phyloP scores from a whole-genome alignment of 108 stramenopile genomes.

The Hondaea fermentalgiana region DNA sequence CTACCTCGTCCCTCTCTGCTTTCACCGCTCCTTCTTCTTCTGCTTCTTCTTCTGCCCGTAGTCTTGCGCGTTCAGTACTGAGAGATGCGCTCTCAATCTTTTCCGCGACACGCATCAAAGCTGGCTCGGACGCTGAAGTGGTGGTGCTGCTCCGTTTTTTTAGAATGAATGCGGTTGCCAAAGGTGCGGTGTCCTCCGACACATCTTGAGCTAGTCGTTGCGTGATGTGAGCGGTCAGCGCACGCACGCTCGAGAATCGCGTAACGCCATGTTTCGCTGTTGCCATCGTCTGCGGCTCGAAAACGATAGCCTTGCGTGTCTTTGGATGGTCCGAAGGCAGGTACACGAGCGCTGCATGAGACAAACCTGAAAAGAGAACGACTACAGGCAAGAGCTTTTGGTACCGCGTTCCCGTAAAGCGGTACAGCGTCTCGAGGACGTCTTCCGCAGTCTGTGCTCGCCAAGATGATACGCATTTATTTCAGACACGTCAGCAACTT shows the following conservation, averaged over 20 bases:
- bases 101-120: no score
- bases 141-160: neutral
- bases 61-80: no score
- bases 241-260: neutral
- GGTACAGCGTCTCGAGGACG: slow-evolving; percentile 1
- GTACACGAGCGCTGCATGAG: neutral
- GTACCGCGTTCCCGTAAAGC: neutral
- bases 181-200: neutral
- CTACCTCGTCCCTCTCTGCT: neutral
- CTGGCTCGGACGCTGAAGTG: neutral
- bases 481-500: neutral
- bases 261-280: neutral
- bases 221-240: neutral
- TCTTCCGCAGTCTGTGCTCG: neutral
- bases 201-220: neutral
- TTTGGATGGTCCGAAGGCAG: slow-evolving; percentile 1
- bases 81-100: no score
- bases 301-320: neutral
- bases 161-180: neutral
- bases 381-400: neutral
- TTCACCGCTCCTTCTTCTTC: neutral
- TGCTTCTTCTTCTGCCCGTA: no score
- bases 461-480: neutral
- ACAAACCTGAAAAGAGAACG: neutral
- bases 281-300: neutral